phyloP scores from a whole-genome alignment of 768 basidiomycete genomes.

The Tulasnella sp. region DNA sequence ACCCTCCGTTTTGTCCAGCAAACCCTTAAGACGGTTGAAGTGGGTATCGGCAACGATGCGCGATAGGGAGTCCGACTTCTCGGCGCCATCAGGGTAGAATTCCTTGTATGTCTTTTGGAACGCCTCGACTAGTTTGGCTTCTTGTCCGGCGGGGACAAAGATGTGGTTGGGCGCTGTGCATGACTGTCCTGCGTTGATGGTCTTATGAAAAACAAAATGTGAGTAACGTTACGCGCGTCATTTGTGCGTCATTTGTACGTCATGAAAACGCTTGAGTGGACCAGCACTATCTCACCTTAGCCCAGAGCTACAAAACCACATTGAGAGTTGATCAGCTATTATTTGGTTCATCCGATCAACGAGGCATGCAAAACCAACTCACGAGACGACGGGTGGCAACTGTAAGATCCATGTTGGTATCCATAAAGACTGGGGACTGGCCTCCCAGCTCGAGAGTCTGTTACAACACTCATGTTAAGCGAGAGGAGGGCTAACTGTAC shows the following conservation, averaged over 20 bases:
- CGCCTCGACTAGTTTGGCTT: slow-evolving; percentile 34
- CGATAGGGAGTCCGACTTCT: slow-evolving; percentile 35
- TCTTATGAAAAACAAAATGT: slow-evolving; percentile 87
- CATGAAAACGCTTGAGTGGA: too few species aligned
- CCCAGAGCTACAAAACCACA: too few species aligned
- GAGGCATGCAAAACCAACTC: too few species aligned
- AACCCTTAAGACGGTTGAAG: slow-evolving; percentile 45
- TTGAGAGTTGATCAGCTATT: too few species aligned
- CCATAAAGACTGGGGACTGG: slow-evolving; percentile 67
- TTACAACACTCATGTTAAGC: background rate
- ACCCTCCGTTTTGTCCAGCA: slow-evolving; percentile 33
- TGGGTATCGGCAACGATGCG: slow-evolving; percentile 47
- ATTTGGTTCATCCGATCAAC: too few species aligned
- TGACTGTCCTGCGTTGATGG: slow-evolving; percentile 62
- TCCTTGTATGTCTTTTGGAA: slow-evolving; percentile 37
- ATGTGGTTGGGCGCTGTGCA: slow-evolving; percentile 56
- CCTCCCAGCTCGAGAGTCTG: slow-evolving; percentile 27
- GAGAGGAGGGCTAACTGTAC: background rate
- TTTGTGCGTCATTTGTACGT: too few species aligned
- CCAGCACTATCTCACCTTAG: too few species aligned
- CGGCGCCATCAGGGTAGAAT: slow-evolving; percentile 45
- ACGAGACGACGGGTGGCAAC: slow-evolving; percentile 52
- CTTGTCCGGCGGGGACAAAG: slow-evolving; percentile 35
- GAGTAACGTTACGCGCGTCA: too few species aligned
- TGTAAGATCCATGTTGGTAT: slow-evolving; percentile 56